phyloP scores from a whole-genome alignment of 2,329 filamentous ascomycete species.

The Stenocarpella maydis region DNA sequence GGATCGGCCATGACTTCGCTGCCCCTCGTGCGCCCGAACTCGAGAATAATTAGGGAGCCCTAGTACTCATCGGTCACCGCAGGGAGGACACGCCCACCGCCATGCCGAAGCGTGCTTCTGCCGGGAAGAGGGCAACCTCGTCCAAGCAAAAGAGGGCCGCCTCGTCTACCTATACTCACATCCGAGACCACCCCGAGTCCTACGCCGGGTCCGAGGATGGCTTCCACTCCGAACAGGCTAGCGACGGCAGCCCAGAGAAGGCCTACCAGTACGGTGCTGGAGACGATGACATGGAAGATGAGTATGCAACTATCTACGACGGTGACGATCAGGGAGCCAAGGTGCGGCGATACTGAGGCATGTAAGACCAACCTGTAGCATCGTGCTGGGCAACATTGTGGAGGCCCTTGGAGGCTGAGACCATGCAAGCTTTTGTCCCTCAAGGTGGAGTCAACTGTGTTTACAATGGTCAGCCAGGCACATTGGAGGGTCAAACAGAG shows the following conservation, averaged over 20 bases:
- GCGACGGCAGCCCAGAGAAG: not conserved
- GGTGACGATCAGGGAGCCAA: not conserved
- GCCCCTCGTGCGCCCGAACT: not conserved
- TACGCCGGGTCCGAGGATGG: not conserved
- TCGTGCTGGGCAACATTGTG: not conserved
- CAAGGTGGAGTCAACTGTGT: not conserved
- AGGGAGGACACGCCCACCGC: not conserved
- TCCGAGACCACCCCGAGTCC: not conserved
- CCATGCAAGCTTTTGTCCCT: not conserved
- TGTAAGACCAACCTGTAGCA: not conserved
- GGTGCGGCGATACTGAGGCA: not conserved
- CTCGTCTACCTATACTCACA: not conserved
- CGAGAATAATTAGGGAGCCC: not conserved
- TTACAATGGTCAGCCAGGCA: not conserved
- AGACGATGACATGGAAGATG: not conserved
- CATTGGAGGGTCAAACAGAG: not conserved
- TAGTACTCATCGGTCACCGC: not conserved
- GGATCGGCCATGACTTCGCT: not conserved
- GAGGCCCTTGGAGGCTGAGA: not conserved
- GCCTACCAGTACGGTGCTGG: not conserved
- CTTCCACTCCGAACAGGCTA: not conserved
- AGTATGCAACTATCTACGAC: not conserved
- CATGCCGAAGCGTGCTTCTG: not conserved
- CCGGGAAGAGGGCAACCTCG: not conserved
- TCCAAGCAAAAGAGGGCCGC: not conserved